These are phyloP conservation scores for Trametes hirsuta DNA, from an alignment of 1,284 basidiomycete genomes.

Conservation along the genomic window DNA sequence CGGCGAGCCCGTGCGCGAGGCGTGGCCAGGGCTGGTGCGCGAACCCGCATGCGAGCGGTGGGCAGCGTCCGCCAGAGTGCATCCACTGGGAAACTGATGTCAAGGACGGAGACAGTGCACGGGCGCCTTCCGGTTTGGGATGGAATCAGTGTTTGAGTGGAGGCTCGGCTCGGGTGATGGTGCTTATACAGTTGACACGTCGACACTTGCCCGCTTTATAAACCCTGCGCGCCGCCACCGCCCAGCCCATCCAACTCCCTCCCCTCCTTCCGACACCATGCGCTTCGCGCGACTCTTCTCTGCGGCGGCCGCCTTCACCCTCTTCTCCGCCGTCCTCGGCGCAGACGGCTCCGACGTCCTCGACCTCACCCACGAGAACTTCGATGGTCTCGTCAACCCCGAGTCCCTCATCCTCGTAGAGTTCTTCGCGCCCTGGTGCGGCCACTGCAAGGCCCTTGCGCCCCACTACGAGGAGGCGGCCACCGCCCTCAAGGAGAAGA, in stretches of 20 bases:
- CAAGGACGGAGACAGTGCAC: neutral
- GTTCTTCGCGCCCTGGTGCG: constrained; percentile 95
- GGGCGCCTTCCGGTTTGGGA: constrained; percentile 3
- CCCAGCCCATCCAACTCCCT: constrained; percentile 14
- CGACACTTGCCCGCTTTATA: constrained; percentile 24
- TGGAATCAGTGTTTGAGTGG: constrained; percentile 5
- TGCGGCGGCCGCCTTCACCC: constrained; percentile 54
- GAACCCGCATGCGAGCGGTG: neutral
- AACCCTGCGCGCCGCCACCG: constrained; percentile 15
- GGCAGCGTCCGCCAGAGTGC: too few relatives aligned
- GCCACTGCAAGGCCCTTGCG: constrained; percentile 91
- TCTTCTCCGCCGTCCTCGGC: constrained; percentile 55
- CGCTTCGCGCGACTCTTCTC: constrained; percentile 60
- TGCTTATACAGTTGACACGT: constrained; percentile 29
- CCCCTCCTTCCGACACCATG: constrained; percentile 48
- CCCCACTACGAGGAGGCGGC: constrained; percentile 98
- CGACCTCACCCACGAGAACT: constrained; percentile 71
- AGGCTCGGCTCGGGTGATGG: constrained; percentile 20
- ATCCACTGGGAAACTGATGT: constrained; percentile 1
- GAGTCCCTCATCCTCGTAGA: constrained; percentile 90
- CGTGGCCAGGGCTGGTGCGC: neutral
- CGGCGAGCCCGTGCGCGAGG: neutral
- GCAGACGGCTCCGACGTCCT: constrained; percentile 94
- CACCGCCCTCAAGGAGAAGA: constrained; percentile 85
- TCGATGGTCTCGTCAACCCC: constrained; percentile 69